Evolutionary conservation across 345 rosid species (phyloP).

Genomic region (Salix udensis): DNA sequence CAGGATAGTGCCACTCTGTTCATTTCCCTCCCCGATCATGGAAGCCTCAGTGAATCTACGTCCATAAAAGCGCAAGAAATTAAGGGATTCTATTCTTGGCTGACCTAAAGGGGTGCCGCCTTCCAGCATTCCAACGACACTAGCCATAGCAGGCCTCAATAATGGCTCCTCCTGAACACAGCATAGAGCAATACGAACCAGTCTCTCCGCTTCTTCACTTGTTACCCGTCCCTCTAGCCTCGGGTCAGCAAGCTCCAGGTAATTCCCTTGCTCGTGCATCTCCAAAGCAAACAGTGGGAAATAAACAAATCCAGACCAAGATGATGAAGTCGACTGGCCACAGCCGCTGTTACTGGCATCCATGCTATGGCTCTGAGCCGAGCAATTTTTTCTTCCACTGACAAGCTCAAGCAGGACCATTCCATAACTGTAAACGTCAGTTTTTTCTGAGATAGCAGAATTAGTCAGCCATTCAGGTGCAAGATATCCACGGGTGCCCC

Average conservation of each 20-base stretch:
- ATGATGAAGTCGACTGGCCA: conserved; percentile 18
- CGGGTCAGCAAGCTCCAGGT: conserved; percentile 71
- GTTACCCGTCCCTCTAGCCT: conserved; percentile 70
- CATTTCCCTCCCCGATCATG: conserved; percentile 37
- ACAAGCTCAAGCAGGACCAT: conserved; percentile 29
- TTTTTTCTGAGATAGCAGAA: conserved; percentile 23
- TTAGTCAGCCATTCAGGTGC: conserved; percentile 31
- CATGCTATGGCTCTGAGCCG: conserved; percentile 12
- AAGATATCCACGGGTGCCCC: conserved; percentile 30
- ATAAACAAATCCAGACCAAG: conserved; percentile 34
- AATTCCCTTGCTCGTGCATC: conserved; percentile 42
- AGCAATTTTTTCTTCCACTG: conserved; percentile 28
- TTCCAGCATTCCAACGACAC: conserved; percentile 28
- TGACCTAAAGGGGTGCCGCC: conserved; percentile 44
- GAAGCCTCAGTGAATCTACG: conserved; percentile 77
- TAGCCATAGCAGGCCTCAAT: conserved; percentile 22
- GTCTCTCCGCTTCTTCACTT: conserved; percentile 29
- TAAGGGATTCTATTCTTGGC: conserved; percentile 73
- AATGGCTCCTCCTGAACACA: conserved; percentile 29
- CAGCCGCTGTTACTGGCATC: conserved; percentile 18
- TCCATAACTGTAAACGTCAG: conserved; percentile 27
- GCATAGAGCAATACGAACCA: conserved; percentile 21
- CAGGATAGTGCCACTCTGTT: conserved; percentile 27
- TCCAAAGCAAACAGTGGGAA: conserved; percentile 84
- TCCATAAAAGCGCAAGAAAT: conserved; percentile 79